phyloP scores from a whole-genome alignment of 2,329 filamentous ascomycete species.

The Didymosphaeria variabile region DNA sequence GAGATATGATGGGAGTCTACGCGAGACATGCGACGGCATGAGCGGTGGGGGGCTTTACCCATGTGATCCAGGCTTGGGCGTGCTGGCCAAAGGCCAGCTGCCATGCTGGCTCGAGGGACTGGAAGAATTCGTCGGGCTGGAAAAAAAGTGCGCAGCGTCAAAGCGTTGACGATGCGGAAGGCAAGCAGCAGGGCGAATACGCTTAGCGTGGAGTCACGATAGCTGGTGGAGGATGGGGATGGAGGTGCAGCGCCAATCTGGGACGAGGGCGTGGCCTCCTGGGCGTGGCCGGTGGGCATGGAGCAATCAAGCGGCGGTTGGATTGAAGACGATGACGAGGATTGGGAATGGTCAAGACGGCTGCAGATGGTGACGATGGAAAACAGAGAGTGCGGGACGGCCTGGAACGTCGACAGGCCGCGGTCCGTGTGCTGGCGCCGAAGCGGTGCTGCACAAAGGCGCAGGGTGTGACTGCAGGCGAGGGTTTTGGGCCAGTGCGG shows the following conservation, averaged over 20 bases:
- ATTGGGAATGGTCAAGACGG: constrained; percentile 29
- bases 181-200: constrained; percentile 60
- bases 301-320: constrained; percentile 35
- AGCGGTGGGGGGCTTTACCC: constrained; percentile 67
- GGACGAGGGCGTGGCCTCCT: constrained; percentile 40
- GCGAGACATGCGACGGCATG: constrained; percentile 8
- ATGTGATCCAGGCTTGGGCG: constrained; percentile 91
- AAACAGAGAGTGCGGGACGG: constrained; percentile 15
- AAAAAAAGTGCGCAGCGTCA: constrained; percentile 87
- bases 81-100: constrained; percentile 78
- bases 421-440: constrained; percentile 18
- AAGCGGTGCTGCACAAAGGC: constrained; percentile 32
- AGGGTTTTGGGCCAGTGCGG: constrained; percentile 28
- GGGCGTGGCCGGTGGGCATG: constrained; percentile 43
- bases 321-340: constrained; percentile 30
- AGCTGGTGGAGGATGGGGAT: constrained; percentile 29
- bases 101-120: constrained; percentile 95
- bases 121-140: constrained; percentile 97
- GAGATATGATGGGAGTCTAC: constrained; percentile 31
- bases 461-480: constrained; percentile 31
- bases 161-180: constrained; percentile 81
- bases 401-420: constrained; percentile 19
- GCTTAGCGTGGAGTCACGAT: constrained; percentile 43
- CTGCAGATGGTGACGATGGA: constrained; percentile 33
- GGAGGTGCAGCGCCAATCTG: constrained; percentile 33